Percentiles rank a stretch among this genome's conserved stretches.
Conservation (phyloP, 768 basidiomycete species). For the Kwoniella botswanensis region DNA sequence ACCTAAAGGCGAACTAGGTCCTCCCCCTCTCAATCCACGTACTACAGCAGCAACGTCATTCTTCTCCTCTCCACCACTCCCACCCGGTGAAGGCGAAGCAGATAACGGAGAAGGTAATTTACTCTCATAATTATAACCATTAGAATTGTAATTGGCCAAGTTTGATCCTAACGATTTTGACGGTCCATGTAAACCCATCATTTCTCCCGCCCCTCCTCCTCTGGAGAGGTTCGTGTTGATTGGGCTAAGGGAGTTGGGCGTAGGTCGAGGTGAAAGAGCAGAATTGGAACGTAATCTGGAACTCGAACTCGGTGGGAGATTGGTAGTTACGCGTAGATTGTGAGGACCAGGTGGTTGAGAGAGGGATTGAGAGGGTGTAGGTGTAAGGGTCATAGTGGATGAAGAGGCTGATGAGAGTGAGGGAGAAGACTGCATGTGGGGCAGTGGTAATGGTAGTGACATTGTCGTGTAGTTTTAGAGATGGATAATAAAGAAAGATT, state of each 20-base stretch:
- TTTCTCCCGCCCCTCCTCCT: background rate
- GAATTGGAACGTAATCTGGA: constrained; percentile 17
- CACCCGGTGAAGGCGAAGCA: background rate
- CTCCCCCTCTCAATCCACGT: constrained; percentile 14
- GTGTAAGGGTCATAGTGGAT: constrained; percentile 6
- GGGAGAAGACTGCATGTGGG: constrained; percentile 3
- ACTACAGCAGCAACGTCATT: constrained; percentile 32
- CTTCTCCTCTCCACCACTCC: background rate
- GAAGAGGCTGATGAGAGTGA: constrained; percentile 17
- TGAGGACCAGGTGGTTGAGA: background rate
- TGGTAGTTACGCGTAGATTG: constrained; percentile 13
- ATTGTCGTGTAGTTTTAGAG: background rate
- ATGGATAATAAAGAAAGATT: background rate
- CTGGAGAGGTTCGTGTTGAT: constrained; percentile 13
- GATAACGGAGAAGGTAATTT: background rate
- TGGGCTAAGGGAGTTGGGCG: constrained; percentile 16
- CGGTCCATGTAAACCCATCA: constrained; percentile 9
- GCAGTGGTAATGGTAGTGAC: constrained; percentile 8
- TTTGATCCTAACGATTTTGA: constrained; percentile 21
- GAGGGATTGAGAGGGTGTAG: constrained; percentile 3
- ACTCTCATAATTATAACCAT: background rate
- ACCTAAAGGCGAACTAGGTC: background rate
- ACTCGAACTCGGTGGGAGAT: background rate
- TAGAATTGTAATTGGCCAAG: background rate
- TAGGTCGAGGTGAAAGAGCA: constrained; percentile 15